Conservation (phyloP, 1,284 basidiomycete species). For the Farysia itapuensis region DNA sequence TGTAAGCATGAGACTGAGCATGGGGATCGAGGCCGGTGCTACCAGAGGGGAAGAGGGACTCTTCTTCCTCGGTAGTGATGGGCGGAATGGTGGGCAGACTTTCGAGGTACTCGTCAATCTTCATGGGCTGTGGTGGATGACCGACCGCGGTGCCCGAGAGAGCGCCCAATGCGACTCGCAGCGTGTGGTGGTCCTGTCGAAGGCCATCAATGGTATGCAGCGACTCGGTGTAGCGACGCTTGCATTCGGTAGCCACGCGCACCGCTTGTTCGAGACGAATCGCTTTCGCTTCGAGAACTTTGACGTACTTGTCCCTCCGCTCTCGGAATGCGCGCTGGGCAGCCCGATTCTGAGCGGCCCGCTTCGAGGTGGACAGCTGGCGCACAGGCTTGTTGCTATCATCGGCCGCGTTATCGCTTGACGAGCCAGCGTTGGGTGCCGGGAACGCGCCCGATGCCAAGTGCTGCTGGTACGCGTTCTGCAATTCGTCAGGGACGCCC, state of each 20-base stretch:
- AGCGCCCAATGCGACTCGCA: conserved; percentile 46
- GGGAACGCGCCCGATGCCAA: conserved; percentile 4
- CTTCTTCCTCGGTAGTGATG: conserved; percentile 22
- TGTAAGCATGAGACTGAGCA: neutral
- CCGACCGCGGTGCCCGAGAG: conserved; percentile 38
- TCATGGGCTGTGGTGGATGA: conserved; percentile 13
- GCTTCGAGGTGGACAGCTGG: conserved; percentile 44
- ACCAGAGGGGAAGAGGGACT: conserved; percentile 2
- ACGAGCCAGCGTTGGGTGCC: neutral
- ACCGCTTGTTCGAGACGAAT: conserved; percentile 39
- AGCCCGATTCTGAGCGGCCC: conserved; percentile 52
- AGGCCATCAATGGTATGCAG: conserved; percentile 48
- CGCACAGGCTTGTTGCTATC: conserved; percentile 17
- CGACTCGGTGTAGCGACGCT: conserved; percentile 33
- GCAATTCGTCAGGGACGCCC: conserved; percentile 16
- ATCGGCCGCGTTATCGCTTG: neutral
- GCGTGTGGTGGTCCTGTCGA: conserved; percentile 44
- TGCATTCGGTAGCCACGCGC: conserved; percentile 40
- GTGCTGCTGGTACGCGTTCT: conserved; percentile 33
- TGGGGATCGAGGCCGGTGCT: conserved; percentile 1
- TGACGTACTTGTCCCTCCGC: conserved; percentile 48
- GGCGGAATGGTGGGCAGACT: conserved; percentile 13
- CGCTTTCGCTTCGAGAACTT: conserved; percentile 47
- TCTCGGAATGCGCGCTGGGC: conserved; percentile 55
- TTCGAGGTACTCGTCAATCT: conserved; percentile 24